These are phyloP conservation scores for Globisporangium recalcitrans DNA, from an alignment of 352 stramenopile genomes.

Conservation along the genomic window DNA sequence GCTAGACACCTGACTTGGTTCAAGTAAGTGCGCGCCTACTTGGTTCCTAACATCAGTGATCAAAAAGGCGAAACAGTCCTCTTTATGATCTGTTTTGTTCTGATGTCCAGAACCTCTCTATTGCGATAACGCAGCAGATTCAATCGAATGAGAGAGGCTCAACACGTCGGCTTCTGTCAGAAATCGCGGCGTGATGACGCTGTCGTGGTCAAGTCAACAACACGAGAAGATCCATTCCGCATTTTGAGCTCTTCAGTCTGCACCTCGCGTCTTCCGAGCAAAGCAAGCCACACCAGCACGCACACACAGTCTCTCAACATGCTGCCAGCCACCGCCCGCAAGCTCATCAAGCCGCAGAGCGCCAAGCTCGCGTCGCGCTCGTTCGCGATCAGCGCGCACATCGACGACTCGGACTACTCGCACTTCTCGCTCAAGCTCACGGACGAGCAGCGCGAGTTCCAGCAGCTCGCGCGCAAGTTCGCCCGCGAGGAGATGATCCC, in stretches of 20 bases:
- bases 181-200: conserved; percentile 11
- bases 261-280: conserved; percentile 3
- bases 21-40: too few relatives aligned
- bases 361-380: conserved; percentile 18
- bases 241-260: conserved; percentile 4
- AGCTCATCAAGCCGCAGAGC: conserved; percentile 10
- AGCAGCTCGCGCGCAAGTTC: conserved; percentile 84
- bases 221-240: background rate
- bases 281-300: background rate
- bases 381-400: conserved; percentile 37
- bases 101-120: background rate
- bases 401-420: conserved; percentile 47
- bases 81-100: too few relatives aligned
- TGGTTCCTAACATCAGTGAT: too few relatives aligned
- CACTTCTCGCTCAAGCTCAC: conserved; percentile 79
- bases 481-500: conserved; percentile 89
- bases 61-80: too few relatives aligned
- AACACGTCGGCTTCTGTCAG: conserved; percentile 5
- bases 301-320: conserved; percentile 5
- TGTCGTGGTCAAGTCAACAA: conserved; percentile 1
- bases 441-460: conserved; percentile 86
- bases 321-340: conserved; percentile 19
- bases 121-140: background rate
- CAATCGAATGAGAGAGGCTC: background rate
- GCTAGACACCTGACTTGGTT: too few relatives aligned